phyloP scores from a whole-genome alignment of 768 basidiomycete species.

The Leccinum arenicola region DNA sequence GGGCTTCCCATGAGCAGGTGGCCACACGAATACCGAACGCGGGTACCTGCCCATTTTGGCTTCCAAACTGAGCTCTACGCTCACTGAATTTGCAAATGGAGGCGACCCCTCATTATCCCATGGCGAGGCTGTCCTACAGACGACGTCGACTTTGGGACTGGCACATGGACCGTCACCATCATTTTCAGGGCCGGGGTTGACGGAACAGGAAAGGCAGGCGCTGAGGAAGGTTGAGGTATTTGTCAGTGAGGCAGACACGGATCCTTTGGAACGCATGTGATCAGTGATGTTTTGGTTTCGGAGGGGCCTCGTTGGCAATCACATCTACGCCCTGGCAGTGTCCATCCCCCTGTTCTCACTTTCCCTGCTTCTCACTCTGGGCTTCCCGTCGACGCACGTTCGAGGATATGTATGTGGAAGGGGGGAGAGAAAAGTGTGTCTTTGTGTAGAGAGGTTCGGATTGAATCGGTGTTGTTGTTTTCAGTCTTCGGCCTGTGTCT shows the following conservation, averaged over 20 bases:
- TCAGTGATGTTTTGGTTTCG: neutral
- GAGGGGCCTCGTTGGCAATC: neutral
- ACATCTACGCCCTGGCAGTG: neutral
- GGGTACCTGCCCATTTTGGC: constrained; percentile 83
- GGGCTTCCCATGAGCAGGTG: constrained; percentile 46
- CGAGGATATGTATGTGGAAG: constrained; percentile 4
- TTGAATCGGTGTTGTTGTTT: constrained; percentile 1
- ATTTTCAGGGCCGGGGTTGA: constrained; percentile 21
- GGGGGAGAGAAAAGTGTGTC: neutral
- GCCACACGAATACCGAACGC: constrained; percentile 94
- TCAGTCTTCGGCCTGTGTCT: neutral
- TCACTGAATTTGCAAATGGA: constrained; percentile 30
- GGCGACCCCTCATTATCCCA: neutral
- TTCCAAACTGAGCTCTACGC: constrained; percentile 57
- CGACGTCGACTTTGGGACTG: constrained; percentile 22
- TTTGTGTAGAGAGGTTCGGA: neutral
- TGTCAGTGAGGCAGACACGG: constrained; percentile 68
- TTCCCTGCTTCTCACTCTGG: neutral
- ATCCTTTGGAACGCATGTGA: constrained; percentile 72
- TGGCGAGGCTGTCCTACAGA: constrained; percentile 10
- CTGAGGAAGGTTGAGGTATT: constrained; percentile 50
- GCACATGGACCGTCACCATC: constrained; percentile 19
- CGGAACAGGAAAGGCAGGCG: constrained; percentile 30
- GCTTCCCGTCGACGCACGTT: neutral
- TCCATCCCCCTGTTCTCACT: neutral